Conservation (phyloP, 495 filamentous ascomycete species). For the Diplogelasinospora grovesii region DNA sequence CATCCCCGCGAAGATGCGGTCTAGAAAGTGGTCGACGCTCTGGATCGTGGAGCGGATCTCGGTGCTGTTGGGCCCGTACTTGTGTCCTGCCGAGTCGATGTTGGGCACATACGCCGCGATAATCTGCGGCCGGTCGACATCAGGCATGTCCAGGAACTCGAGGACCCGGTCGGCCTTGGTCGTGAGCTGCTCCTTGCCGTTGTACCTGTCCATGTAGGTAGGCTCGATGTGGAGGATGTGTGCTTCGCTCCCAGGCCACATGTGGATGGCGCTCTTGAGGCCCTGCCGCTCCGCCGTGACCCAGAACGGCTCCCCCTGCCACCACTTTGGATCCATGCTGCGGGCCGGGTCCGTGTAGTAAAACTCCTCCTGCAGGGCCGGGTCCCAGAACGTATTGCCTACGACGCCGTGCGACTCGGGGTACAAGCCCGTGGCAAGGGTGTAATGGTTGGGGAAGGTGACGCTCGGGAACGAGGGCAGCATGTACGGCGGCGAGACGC, state of each 20-base stretch:
- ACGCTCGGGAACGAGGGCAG: constrained; percentile 89
- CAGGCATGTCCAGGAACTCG: constrained; percentile 73
- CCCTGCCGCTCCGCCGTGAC: constrained; percentile 76
- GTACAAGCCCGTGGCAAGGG: constrained; percentile 84
- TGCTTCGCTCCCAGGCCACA: constrained; percentile 97
- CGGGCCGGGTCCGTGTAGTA: constrained; percentile 69
- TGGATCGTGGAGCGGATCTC: constrained; percentile 70
- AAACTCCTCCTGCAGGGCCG: constrained; percentile 67
- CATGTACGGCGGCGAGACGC: constrained; percentile 88
- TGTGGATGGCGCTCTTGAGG: constrained; percentile 77
- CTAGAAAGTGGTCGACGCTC: constrained; percentile 73
- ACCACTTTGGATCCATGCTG: constrained; percentile 83
- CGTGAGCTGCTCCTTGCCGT: constrained; percentile 63
- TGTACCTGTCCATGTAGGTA: constrained; percentile 73
- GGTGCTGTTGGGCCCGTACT: constrained; percentile 88
- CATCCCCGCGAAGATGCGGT: constrained; percentile 64
- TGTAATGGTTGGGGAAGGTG: constrained; percentile 98
- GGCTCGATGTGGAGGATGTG: constrained; percentile 62
- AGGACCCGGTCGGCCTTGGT: constrained; percentile 74
- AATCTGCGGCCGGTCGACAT: constrained; percentile 71
- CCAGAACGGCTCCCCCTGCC: constrained; percentile 91
- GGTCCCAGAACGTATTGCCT: constrained; percentile 92
- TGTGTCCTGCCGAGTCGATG: constrained; percentile 79
- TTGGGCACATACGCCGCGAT: constrained; percentile 93
- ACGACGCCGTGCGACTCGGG: constrained; percentile 92